Evolutionary conservation across 805 yeast species (phyloP).

Genomic region (Starmera amethionina): DNA sequence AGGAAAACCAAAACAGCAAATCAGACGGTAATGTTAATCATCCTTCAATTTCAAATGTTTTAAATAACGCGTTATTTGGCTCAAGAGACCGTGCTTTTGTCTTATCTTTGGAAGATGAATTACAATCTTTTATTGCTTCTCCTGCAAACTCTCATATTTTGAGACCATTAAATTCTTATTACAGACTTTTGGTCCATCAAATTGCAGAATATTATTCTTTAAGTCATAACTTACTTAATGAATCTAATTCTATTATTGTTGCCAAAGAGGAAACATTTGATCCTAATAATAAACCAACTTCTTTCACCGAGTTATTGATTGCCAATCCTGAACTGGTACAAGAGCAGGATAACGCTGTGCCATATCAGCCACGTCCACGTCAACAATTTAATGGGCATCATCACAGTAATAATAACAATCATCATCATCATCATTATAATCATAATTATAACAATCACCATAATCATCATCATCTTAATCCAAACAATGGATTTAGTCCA

Average conservation of each 20-base stretch:
- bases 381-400: background rate
- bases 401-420: no score
- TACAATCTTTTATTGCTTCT: slow-evolving; percentile 34
- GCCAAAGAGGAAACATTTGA: slow-evolving; percentile 23
- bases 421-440: background rate
- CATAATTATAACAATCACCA: background rate
- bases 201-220: slow-evolving; percentile 57
- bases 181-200: slow-evolving; percentile 58
- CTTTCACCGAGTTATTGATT: slow-evolving; percentile 8
- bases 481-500: background rate
- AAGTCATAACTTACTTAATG: slow-evolving; percentile 44
- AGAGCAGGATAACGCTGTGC: background rate
- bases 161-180: slow-evolving; percentile 52
- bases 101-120: slow-evolving; percentile 36
- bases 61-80: slow-evolving; percentile 30
- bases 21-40: background rate
- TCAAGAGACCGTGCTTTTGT: slow-evolving; percentile 41
- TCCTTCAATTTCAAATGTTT: slow-evolving; percentile 15
- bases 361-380: background rate
- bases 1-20: background rate
- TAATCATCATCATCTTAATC: background rate
- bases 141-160: slow-evolving; percentile 29
- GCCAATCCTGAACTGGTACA: slow-evolving; percentile 12
- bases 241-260: slow-evolving; percentile 36
- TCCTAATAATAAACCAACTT: slow-evolving; percentile 8